Evolutionary conservation across 2,329 filamentous ascomycete species (phyloP), one percentile per base, ranked within the genome.

Genomic region (Microdochium paspali): DNA sequence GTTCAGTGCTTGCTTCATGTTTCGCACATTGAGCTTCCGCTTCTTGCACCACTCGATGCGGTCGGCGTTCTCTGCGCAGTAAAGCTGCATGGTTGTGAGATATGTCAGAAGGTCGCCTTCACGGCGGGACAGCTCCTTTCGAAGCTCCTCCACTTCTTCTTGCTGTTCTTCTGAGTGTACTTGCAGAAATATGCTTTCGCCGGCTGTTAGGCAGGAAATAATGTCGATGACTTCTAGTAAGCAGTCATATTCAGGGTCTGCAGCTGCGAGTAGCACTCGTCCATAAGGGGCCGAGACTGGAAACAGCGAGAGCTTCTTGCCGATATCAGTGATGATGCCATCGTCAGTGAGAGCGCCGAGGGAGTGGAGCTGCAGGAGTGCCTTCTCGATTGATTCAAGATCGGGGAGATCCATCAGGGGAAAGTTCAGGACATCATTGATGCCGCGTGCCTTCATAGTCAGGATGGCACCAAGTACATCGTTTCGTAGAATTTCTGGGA

Each of bases 401-500:
- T 87, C 82, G 0, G 93, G 93, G 1, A 79, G 76, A 47, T 95
- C 90, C 61, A 97, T 82, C 44, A 96, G 80, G 0, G 91, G 89
- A 52, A 98, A 98, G 0, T 75, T 71, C 20, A 90, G 71, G 2
- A 95, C 79, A 59, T 97, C 85, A 24, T 87, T 76, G 12, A 97
- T 83, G 0, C 90, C 90, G 47, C 90, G 80, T 1, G 91, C 90
- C 64, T 95, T 96, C 85, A 98, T 94, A 0, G 87, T 95, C 10
- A 98, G 71, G 1, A 96, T 75, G 0, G 91, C 87, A 28, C 89
- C 85, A 20, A 90, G 80, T 5, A 97, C 77, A 62, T 98, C 91
- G 58, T 88, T 94, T 20, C 93, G 80, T 10, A 96, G 68, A 10
- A 98, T 96, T 62, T 98, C 93, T 0, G 93, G 91, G 1, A 83